These are phyloP conservation scores for Globisporangium yorkense DNA, from an alignment of 352 stramenopile species.

Conservation along the genomic window DNA sequence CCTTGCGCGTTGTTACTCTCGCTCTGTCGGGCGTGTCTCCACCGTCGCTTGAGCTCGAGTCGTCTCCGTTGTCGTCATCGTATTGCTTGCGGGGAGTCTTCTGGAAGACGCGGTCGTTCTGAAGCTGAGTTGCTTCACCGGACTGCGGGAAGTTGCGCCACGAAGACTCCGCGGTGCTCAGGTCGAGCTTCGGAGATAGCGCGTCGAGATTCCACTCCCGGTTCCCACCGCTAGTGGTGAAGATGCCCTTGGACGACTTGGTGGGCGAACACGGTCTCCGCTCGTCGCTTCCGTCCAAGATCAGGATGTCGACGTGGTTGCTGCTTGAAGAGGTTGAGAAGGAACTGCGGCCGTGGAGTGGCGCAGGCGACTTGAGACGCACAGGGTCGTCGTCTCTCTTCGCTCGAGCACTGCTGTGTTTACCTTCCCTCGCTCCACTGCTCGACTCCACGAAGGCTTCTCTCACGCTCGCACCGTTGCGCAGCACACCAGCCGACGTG, in stretches of 20 bases:
- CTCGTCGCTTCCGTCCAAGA: conserved; percentile 47
- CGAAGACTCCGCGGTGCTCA: conserved; percentile 30
- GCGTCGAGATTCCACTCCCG: conserved; percentile 60
- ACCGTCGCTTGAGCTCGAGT: conserved; percentile 39
- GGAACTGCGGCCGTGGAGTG: conserved; percentile 9
- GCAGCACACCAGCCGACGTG: conserved; percentile 43
- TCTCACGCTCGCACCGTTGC: conserved; percentile 26
- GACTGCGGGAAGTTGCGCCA: conserved; percentile 15
- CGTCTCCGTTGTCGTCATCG: neutral
- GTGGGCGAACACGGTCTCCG: conserved; percentile 36
- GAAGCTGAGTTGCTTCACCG: conserved; percentile 17
- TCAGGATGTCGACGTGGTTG: conserved; percentile 43
- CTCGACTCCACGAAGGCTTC: conserved; percentile 54
- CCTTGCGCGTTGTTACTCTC: neutral
- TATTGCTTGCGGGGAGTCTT: conserved; percentile 9
- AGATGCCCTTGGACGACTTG: conserved; percentile 47
- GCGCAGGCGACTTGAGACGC: neutral
- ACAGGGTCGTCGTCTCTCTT: neutral
- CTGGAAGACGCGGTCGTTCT: conserved; percentile 31
- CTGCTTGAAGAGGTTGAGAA: conserved; percentile 3
- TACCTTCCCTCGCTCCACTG: neutral
- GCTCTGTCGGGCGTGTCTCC: conserved; percentile 13
- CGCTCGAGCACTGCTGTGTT: neutral
- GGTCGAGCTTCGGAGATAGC: conserved; percentile 47
- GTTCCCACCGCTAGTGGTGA: conserved; percentile 19